phyloP scores from a whole-genome alignment of 1,139 yeast species.

The Entelexis paramagnoliae region DNA sequence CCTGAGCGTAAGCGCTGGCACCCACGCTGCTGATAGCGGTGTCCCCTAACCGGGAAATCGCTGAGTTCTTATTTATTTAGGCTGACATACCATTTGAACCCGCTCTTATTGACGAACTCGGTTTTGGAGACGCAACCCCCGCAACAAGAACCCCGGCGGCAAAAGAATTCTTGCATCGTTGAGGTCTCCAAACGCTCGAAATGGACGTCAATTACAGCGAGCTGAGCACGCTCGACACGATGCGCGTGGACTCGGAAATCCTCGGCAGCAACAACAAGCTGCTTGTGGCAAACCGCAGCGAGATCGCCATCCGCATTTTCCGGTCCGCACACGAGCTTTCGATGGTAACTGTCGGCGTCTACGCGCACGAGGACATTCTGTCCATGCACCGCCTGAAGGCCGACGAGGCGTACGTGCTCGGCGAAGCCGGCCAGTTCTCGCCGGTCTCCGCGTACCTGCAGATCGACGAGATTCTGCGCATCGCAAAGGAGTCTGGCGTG shows the following conservation, averaged over 20 bases:
- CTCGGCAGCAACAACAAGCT: slow-evolving; percentile 36
- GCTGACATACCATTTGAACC: background rate
- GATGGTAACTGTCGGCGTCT: slow-evolving; percentile 95
- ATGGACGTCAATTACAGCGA: slow-evolving; percentile 30
- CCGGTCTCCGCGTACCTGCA: slow-evolving; percentile 96
- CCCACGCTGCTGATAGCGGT: background rate
- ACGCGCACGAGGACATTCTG: slow-evolving; percentile 90
- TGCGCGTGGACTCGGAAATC: slow-evolving; percentile 34
- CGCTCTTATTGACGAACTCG: background rate
- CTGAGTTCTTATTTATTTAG: background rate
- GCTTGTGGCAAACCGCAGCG: slow-evolving; percentile 90
- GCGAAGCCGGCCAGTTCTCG: slow-evolving; percentile 75
- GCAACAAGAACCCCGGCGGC: background rate
- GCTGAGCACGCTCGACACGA: slow-evolving; percentile 29
- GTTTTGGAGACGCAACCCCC: too few species aligned
- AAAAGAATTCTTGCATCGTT: background rate
- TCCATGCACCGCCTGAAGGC: slow-evolving; percentile 92
- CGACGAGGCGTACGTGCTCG: slow-evolving; percentile 87
- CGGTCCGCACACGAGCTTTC: slow-evolving; percentile 96
- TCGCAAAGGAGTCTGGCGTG: slow-evolving; percentile 79
- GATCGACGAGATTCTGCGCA: slow-evolving; percentile 85
- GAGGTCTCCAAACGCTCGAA: background rate
- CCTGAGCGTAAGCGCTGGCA: background rate
- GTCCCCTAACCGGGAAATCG: slow-evolving; percentile 3
- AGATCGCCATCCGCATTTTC: slow-evolving; percentile 56